Evolutionary conservation across 108 stramenopile species (phyloP), one percentile per base, ranked within the genome.

Genomic region (Cylindrotheca fusiformis): DNA sequence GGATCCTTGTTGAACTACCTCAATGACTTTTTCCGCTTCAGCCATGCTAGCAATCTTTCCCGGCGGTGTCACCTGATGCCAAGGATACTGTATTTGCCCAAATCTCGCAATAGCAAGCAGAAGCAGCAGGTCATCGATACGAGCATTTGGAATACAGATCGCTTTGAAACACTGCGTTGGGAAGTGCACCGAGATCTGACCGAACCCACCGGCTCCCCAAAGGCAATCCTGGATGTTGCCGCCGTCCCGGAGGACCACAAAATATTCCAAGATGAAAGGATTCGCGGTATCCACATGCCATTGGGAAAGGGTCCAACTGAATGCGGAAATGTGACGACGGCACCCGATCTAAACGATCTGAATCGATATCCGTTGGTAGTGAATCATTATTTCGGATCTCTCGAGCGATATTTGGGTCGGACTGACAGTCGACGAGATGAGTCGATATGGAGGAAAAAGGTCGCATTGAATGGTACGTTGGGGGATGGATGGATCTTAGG

Each of bases 151-250:
- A 67, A 63, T 57, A 52, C 61, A 20, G 18, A 20, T 4, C 63
- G 65, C 2, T 70, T 77, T 54, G 76, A 77, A 67, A 63, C 65
- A 17, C 44, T 78, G 2, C 70, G 77, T 3, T 78, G 77, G 77
- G 59, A 49, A 12, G 68, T 56, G 48, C 77, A 78, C 52, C 64
- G 67, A 2, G 60, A 60, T 47, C 54, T 27, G 19, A 47, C 26
- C 20, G 65, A 73, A 17, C 48, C 60, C 18, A 71, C 66, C 30
- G 69, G 44, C 0, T 23, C 41, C 21, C 71, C 59, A 33, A 67
- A 78, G 20, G 62, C 62, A 14, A 63, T 72, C 45, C 30, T 72
- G 20, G 68, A 77, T 32, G 59, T 71, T 1, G 64, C 69, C n/a
- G 14, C 28, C 1, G 4, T 77, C 4, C 68, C 58, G 2, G 52